A percentile compares a stretch with the other conserved stretches of the same genome.
Evolutionary conservation across 768 basidiomycete species (phyloP).

Genomic region (Tricholoma furcatifolium): DNA sequence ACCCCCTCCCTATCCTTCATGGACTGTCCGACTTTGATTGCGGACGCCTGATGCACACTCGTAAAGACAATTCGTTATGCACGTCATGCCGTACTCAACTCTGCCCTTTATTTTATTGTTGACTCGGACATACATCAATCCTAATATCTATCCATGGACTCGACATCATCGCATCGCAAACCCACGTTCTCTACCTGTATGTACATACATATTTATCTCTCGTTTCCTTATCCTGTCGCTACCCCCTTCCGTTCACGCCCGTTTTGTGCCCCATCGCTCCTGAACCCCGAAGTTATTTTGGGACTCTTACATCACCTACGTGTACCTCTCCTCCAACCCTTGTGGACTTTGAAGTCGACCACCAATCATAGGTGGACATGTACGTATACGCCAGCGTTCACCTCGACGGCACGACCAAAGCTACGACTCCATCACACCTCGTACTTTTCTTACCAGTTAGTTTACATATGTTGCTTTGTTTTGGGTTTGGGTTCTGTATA

Average conservation of each 20-base stretch:
- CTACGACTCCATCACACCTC: neutral
- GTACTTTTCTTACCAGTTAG: neutral
- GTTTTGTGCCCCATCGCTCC: neutral
- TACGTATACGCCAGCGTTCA: neutral
- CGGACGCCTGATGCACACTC: neutral
- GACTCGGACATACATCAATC: neutral
- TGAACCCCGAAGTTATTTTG: neutral
- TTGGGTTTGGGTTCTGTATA: neutral
- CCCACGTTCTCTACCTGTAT: neutral
- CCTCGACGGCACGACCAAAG: conserved; percentile 2
- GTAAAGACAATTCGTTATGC: neutral
- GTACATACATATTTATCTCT: neutral
- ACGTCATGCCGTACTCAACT: neutral
- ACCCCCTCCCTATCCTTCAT: neutral
- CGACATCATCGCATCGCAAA: neutral
- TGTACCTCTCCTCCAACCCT: neutral
- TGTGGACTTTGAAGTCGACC: neutral
- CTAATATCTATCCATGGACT: neutral
- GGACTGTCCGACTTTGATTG: neutral
- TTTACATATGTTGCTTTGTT: neutral
- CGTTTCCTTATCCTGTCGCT: neutral
- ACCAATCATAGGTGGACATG: neutral
- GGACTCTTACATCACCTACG: neutral
- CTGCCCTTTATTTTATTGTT: neutral
- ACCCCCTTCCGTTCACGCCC: neutral